Base-by-base conservation (phyloP, 495 filamentous ascomycete species). In the Articulospora tetracladia region DNA sequence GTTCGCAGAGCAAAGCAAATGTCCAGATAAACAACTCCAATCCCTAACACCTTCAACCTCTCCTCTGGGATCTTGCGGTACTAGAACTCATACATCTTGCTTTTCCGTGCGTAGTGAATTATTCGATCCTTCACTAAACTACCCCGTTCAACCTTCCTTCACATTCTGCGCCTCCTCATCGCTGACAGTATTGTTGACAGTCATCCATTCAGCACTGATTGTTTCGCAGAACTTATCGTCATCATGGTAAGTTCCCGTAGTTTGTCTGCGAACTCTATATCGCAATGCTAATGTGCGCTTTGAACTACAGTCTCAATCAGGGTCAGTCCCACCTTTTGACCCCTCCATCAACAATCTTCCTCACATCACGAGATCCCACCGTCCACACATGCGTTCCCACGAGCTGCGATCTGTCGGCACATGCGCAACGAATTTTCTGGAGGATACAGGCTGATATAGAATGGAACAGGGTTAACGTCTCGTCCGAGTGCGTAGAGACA, bases 401-500 rank as follows among this genome's bases (percentile, higher is more conserved):
- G 10, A 15, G 39, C 39, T 44, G n/a, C 39, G 39, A 44, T 11
- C n/a, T 17, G 15, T 19, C 3, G 39, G 39, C 39, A 44, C 3
- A 44, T 12, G 3, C 39, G n/a, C 15, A 12, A 44, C 39, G 3
- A n/a, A 44, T 44, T 3, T 44, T 19, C n/a, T n/a, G n/a, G 4
- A n/a, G 39, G 39, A 44, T 3, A 44, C 17, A n/a, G n/a, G 39
- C 39, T 30, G 19, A 53, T 22, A 28, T 44, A 15, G 4, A 24
- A 34, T 30, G n/a, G 1, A 47, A 51, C 70, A 97, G 93, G 79
- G 92, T 94, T 66, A 78, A 83, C 57, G 83, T 98, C 63, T 71
- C 78, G 59, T 81, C 85, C 67, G 90, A 97, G 34, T 96, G 93
- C 85, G 79, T 96, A 75, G 73, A 73, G 53, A 77, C 79, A 61